Base-by-base conservation (phyloP, 2,329 filamentous ascomycete species). In the Zymoseptoria tritici region DNA sequence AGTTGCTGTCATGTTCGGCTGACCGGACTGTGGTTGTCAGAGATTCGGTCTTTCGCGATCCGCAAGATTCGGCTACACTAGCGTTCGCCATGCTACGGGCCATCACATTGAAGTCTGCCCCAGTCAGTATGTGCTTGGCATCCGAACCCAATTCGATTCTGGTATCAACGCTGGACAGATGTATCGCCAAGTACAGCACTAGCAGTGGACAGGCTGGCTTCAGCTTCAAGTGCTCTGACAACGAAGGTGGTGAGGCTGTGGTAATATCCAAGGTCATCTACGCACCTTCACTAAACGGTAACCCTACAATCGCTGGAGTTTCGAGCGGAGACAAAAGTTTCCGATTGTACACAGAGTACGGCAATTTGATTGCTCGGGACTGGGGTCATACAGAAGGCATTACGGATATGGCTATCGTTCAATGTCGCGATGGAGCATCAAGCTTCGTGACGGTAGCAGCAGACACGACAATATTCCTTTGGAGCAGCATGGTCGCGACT, bases 351-450 rank as follows among this genome's bases (percentile, higher is more conserved):
- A n/a, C n/a, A n/a, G n/a, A 88, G 62, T 86, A 84, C 50, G 92
- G 93, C 8, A 77, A 79, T 1, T 87, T 99, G 59, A 77, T 97
- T 26, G 89, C 91, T 55, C 85, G 91, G 49, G 94, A 97, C 75
- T 97, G 91, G 84, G 94, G 94, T 1, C 94, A 99, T 67, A 96
- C 92, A 0, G 92, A 97, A 71, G 89, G 92, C 8, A 91, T 99
- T 64, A 96, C 90, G 56, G 92, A 92, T 61, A 85, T 95, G 19
- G 83, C 88, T 3, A 76, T 97, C 19, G 73, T 93, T 2, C 57
- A 59, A 50, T 62, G 62, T 9, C 54, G 61, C 9, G 83, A 88
- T 57, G 66, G 63, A 16, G 62, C 31, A 26, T 19, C 19, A 11
- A 26, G 54, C 36, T 56, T 53, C 2, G 75, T 80, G 16, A 81